A percentile compares a stretch with the other conserved stretches of the same genome.
Evolutionary conservation across 305 asterid genomes (phyloP).

Genomic region (Euphrasia arctica): DNA sequence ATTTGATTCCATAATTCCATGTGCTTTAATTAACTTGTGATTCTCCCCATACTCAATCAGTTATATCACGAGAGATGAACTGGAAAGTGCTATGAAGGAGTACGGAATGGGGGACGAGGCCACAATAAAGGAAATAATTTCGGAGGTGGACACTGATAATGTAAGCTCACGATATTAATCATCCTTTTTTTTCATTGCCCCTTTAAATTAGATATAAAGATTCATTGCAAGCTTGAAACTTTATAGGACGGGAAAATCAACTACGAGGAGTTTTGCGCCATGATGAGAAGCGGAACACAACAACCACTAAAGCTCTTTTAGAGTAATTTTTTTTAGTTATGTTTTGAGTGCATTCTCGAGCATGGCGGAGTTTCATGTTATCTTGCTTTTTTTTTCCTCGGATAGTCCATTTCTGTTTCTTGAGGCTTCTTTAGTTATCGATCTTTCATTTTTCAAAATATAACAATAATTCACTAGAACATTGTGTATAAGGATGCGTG

Average conservation of each 20-base stretch:
- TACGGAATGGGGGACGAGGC: slow-evolving; percentile 60
- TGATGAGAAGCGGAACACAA: slow-evolving; percentile 57
- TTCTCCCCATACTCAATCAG: slow-evolving; percentile 24
- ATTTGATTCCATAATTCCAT: not conserved
- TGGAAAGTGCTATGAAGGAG: slow-evolving; percentile 55
- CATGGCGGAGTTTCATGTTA: slow-evolving; percentile 11
- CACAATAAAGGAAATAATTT: slow-evolving; percentile 50
- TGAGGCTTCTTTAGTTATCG: no score
- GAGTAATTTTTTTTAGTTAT: not conserved
- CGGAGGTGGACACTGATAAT: slow-evolving; percentile 62
- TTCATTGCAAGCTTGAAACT: slow-evolving; percentile 10
- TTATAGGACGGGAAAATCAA: slow-evolving; percentile 51
- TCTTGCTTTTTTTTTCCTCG: not conserved
- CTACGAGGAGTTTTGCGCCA: slow-evolving; percentile 58
- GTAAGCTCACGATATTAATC: slow-evolving; percentile 26
- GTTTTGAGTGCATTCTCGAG: not conserved
- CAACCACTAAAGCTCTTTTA: slow-evolving; percentile 49
- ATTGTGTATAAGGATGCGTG: no score
- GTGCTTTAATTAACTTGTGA: not conserved
- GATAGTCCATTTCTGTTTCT: not conserved
- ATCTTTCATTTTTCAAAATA: no score
- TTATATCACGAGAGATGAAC: slow-evolving; percentile 53
- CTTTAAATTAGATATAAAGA: not conserved
- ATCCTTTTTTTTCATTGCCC: not conserved
- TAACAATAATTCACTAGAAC: no score